phyloP scores from a whole-genome alignment of 345 rosid genomes.

The Dipteronia dyeriana region DNA sequence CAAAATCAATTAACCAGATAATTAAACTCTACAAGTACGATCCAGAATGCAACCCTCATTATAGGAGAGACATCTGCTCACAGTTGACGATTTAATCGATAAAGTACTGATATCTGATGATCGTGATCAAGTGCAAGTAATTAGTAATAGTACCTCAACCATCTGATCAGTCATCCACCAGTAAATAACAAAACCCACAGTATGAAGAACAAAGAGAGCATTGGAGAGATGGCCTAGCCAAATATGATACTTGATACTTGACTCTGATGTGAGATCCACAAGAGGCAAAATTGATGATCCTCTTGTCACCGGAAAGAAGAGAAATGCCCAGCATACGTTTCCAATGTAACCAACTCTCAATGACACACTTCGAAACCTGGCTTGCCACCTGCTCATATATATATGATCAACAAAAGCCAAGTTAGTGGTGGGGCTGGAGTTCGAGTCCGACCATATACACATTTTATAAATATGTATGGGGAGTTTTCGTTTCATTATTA shows the following conservation, averaged over 20 bases:
- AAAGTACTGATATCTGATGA: not conserved
- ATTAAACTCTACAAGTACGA: no score
- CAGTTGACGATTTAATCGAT: no score
- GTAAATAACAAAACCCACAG: conserved; percentile 50
- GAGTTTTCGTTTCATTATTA: rapidly evolving
- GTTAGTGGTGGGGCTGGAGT: no score
- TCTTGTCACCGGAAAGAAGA: conserved; percentile 68
- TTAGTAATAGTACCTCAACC: conserved; percentile 32
- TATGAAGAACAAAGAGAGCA: conserved; percentile 42
- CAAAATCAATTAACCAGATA: no score
- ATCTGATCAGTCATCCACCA: conserved; percentile 55
- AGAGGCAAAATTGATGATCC: conserved; percentile 61
- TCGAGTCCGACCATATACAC: no score
- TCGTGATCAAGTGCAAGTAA: not conserved
- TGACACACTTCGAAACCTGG: conserved; percentile 55
- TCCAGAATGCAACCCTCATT: no score
- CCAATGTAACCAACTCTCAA: conserved; percentile 58
- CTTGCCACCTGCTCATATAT: conserved; percentile 44
- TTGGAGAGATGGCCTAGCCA: conserved; percentile 74
- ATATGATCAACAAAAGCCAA: no score
- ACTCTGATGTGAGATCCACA: conserved; percentile 62
- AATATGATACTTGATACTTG: conserved; percentile 69
- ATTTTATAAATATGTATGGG: no score
- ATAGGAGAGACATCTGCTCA: no score
- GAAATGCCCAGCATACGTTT: conserved; percentile 68